phyloP scores from a whole-genome alignment of 371 early-diverging fungal species.

The Mucor piriformis region DNA sequence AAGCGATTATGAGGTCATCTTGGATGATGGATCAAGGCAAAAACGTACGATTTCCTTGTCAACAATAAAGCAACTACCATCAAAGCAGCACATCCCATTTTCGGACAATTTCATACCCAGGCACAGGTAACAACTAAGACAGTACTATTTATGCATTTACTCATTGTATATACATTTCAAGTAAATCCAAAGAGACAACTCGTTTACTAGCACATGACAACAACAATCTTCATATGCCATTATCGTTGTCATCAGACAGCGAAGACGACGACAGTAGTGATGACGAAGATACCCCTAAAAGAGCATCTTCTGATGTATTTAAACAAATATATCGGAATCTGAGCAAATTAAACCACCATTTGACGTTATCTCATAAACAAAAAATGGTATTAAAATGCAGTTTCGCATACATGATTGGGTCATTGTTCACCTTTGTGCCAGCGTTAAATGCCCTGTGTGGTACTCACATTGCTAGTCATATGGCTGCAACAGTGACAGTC shows the following conservation, averaged over 20 bases:
- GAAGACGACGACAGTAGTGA: background rate
- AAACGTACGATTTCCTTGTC: constrained; percentile 31
- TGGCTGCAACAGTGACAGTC: constrained; percentile 61
- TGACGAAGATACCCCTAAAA: background rate
- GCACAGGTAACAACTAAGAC: background rate
- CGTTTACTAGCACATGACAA: constrained; percentile 1
- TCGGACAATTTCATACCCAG: constrained; percentile 1
- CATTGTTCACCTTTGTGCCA: constrained; percentile 65
- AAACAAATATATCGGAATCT: background rate
- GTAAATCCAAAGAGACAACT: constrained; percentile 1
- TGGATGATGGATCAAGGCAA: constrained; percentile 31
- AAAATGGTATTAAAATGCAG: constrained; percentile 63
- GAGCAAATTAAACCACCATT: constrained; percentile 1
- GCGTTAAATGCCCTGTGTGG: constrained; percentile 48
- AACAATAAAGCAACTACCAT: constrained; percentile 22
- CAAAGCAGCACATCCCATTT: background rate
- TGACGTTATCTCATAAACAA: constrained; percentile 28
- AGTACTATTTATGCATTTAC: too few species aligned
- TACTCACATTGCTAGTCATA: constrained; percentile 41
- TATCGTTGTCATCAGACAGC: constrained; percentile 7
- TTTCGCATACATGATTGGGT: constrained; percentile 63
- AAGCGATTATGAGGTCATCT: constrained; percentile 26
- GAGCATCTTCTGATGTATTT: background rate
- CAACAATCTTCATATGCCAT: constrained; percentile 1
- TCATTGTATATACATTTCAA: too few species aligned